A percentile compares a stretch with the other conserved stretches of the same genome.
Conservation (phyloP, 768 basidiomycete genomes). For the Russula sp. region DNA sequence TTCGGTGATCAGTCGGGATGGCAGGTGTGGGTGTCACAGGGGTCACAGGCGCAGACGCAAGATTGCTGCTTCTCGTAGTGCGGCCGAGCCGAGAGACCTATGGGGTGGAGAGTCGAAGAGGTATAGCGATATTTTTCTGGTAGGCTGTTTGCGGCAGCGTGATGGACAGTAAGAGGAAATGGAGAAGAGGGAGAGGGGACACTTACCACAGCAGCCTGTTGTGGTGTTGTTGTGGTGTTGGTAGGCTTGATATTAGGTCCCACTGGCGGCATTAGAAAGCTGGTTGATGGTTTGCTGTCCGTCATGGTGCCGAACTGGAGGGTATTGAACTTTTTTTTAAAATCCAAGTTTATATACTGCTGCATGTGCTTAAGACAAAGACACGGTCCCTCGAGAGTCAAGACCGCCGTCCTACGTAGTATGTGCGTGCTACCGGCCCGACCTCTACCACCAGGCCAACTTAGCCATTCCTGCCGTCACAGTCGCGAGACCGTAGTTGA, state of each 20-base stretch:
- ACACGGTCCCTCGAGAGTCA: too few species aligned
- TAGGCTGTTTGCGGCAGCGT: too few species aligned
- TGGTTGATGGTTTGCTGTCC: conserved; percentile 56
- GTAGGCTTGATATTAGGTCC: conserved; percentile 31
- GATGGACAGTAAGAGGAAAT: background rate
- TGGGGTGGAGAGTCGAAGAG: conserved; percentile 48
- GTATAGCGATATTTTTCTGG: conserved; percentile 57
- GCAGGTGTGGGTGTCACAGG: conserved; percentile 31
- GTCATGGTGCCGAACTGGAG: conserved; percentile 40
- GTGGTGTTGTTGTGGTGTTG: conserved; percentile 27
- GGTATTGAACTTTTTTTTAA: conserved; percentile 18
- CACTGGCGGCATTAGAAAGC: conserved; percentile 32
- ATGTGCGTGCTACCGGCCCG: too few species aligned
- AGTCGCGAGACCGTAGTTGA: too few species aligned
- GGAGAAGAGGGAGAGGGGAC: conserved; percentile 16
- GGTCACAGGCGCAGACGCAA: conserved; percentile 29
- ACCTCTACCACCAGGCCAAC: too few species aligned
- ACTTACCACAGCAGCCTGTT: conserved; percentile 21
- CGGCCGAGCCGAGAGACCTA: conserved; percentile 33
- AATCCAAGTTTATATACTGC: too few species aligned
- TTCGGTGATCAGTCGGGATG: conserved; percentile 36
- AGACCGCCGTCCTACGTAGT: too few species aligned
- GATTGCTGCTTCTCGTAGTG: conserved; percentile 36
- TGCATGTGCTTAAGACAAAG: too few species aligned
- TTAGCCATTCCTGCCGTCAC: too few species aligned